Conservation (phyloP, 805 yeast genomes). For the Yamadazyma ubonensis region DNA sequence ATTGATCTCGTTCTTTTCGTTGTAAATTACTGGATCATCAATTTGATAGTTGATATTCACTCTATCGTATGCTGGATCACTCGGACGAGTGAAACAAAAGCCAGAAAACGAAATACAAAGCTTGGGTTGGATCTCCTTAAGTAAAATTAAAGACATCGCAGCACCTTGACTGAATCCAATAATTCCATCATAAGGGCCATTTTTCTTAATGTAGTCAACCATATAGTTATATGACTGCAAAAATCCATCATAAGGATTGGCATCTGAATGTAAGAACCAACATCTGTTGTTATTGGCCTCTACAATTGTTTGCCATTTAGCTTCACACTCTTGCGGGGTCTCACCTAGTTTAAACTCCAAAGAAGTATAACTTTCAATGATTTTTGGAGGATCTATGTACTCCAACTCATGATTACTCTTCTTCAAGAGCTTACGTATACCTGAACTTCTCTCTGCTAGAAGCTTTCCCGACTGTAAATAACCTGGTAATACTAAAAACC, state of each 20-base stretch:
- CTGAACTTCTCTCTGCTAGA: constrained; percentile 34
- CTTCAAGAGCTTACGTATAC: constrained; percentile 27
- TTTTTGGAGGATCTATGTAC: constrained; percentile 34
- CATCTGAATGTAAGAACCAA: constrained; percentile 33
- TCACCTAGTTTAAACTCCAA: constrained; percentile 29
- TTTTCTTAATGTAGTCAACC: constrained; percentile 24
- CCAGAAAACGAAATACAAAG: constrained; percentile 30
- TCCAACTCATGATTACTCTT: constrained; percentile 28
- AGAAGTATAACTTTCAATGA: constrained; percentile 22
- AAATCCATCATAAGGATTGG: constrained; percentile 27
- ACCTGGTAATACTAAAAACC: constrained; percentile 31
- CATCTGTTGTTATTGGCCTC: constrained; percentile 30
- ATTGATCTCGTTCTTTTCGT: constrained; percentile 18
- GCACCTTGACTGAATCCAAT: constrained; percentile 47
- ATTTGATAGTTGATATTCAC: constrained; percentile 19
- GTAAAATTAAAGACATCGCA: constrained; percentile 31
- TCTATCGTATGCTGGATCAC: constrained; percentile 14
- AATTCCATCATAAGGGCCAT: constrained; percentile 45
- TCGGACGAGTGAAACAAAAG: constrained; percentile 34
- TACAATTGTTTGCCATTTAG: constrained; percentile 33
- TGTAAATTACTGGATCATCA: constrained; percentile 25
- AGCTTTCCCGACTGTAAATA: constrained; percentile 35
- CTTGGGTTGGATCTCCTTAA: constrained; percentile 26
- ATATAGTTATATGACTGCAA: constrained; percentile 27
- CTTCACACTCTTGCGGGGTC: constrained; percentile 24